phyloP scores from a whole-genome alignment of 2,329 filamentous ascomycete genomes.

The Clarireedia homoeocarpa region DNA sequence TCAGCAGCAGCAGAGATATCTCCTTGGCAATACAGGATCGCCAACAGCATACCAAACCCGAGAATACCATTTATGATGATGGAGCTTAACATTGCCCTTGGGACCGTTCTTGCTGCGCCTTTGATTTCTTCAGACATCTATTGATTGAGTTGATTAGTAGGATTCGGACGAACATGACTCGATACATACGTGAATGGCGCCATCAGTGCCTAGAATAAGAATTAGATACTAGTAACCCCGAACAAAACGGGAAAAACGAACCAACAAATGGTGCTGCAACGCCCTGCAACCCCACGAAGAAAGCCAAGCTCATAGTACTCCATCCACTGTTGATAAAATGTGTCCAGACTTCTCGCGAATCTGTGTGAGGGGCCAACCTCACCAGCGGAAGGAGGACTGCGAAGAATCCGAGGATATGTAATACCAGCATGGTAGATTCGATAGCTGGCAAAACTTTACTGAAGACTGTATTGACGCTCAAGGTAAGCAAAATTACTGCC shows the following conservation, averaged over 20 bases:
- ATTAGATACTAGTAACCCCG: too few relatives aligned
- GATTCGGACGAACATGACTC: background rate
- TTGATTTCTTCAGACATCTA: conserved; percentile 36
- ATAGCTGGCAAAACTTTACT: background rate
- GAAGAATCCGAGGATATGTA: background rate
- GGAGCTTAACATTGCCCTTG: conserved; percentile 38
- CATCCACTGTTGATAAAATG: background rate
- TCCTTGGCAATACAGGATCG: conserved; percentile 28
- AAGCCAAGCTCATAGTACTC: background rate
- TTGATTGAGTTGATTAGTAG: too few relatives aligned
- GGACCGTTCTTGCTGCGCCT: conserved; percentile 38
- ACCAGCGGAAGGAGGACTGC: background rate
- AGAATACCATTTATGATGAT: conserved; percentile 39
- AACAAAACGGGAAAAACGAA: too few relatives aligned
- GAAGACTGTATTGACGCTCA: background rate
- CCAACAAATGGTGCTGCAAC: too few relatives aligned
- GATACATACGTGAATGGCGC: background rate
- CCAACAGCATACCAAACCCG: conserved; percentile 33
- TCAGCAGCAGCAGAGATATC: conserved; percentile 17
- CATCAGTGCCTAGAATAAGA: background rate
- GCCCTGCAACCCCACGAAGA: background rate
- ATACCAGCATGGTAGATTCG: background rate
- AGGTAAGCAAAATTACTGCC: conserved; percentile 27
- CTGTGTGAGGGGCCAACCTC: conserved; percentile 11
- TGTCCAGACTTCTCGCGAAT: background rate